Percentiles rank a stretch among this genome's conserved stretches.
Conservation (phyloP, 495 filamentous ascomycete genomes). For the Baudoinia panamericana region DNA sequence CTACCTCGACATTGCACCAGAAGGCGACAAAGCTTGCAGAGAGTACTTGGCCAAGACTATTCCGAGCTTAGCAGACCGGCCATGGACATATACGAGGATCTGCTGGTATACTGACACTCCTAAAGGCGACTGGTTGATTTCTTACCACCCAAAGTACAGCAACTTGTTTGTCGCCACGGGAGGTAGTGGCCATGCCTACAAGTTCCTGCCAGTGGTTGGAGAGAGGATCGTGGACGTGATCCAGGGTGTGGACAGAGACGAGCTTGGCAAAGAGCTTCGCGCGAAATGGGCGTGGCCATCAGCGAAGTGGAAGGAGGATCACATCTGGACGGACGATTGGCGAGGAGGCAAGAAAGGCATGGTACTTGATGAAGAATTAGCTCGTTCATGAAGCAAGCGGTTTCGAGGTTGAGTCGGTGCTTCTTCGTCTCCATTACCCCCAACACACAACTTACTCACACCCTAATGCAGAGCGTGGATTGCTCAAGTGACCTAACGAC, state of each 20-base stretch:
- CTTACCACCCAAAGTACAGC: constrained; percentile 54
- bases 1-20: constrained; percentile 36
- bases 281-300: constrained; percentile 58
- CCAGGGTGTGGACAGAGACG: constrained; percentile 40
- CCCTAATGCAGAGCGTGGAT: too few relatives aligned
- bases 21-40: constrained; percentile 50
- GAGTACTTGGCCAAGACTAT: constrained; percentile 47
- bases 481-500: too few relatives aligned
- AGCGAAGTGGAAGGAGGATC: constrained; percentile 26
- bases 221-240: constrained; percentile 62
- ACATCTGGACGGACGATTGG: constrained; percentile 49
- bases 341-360: constrained; percentile 45
- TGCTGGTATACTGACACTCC: constrained; percentile 79
- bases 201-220: constrained; percentile 78
- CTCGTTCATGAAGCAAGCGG: too few relatives aligned
- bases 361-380: constrained; percentile 32
- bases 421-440: too few relatives aligned
- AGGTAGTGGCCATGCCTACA: constrained; percentile 77
- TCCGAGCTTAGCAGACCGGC: constrained; percentile 47
- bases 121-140: constrained; percentile 66
- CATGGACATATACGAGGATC: constrained; percentile 56
- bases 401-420: too few relatives aligned
- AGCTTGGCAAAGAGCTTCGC: constrained; percentile 44
- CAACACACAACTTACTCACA: too few relatives aligned
- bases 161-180: constrained; percentile 72